These are phyloP conservation scores for Lecanicillium sp. DNA, from an alignment of 2,329 filamentous ascomycete genomes.

Conservation along the genomic window DNA sequence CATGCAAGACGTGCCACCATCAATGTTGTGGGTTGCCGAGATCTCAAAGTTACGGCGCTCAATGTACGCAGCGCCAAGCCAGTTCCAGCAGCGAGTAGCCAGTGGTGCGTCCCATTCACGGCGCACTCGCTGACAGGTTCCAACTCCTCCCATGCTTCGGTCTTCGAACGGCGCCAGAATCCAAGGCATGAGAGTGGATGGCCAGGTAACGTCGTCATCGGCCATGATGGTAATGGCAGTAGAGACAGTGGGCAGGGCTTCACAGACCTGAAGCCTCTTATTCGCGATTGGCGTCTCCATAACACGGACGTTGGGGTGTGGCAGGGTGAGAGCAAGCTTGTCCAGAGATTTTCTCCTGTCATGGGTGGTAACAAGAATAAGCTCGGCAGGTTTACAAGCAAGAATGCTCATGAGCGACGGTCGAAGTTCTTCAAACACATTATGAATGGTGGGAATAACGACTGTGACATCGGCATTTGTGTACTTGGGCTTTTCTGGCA, in stretches of 20 bases:
- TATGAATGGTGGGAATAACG: conserved; percentile 87
- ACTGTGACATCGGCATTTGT: conserved; percentile 83
- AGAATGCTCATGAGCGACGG: conserved; percentile 74
- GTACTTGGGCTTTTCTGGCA: conserved; percentile 72
- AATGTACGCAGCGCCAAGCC: conserved; percentile 85
- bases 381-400: conserved; percentile 58
- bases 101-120: conserved; percentile 56
- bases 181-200: conserved; percentile 78
- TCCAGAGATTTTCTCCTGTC: conserved; percentile 65
- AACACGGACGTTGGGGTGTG: conserved; percentile 58
- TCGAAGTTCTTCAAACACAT: conserved; percentile 73
- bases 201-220: conserved; percentile 94
- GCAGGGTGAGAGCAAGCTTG: conserved; percentile 55
- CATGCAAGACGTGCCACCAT: conserved; percentile 94
- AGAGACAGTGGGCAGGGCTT: conserved; percentile 76
- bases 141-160: conserved; percentile 75
- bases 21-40: conserved; percentile 88
- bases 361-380: conserved; percentile 83
- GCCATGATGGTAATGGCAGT: conserved; percentile 87
- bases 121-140: conserved; percentile 80
- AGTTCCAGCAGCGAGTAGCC: conserved; percentile 67
- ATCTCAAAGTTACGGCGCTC: conserved; percentile 95
- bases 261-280: conserved; percentile 89
- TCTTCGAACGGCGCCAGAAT: conserved; percentile 90
- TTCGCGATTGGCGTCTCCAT: conserved; percentile 80